These are phyloP conservation scores for Dioscorea dumetorum DNA, from an alignment of 106 monocot genomes.

Conservation along the genomic window DNA sequence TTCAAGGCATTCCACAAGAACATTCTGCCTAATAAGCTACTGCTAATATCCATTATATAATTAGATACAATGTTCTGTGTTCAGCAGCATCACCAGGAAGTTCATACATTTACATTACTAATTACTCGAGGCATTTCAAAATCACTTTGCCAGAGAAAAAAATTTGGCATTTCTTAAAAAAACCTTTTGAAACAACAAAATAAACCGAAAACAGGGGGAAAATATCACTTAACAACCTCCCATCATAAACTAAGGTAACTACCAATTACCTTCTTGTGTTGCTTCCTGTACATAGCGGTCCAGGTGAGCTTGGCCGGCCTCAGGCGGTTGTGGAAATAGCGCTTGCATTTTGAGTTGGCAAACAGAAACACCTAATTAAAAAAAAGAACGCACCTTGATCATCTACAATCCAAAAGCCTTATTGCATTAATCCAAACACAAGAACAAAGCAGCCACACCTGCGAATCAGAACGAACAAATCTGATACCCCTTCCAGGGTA, in stretches of 20 bases:
- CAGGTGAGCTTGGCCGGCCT: conserved; percentile 67
- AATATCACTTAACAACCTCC: no score
- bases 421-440: background rate
- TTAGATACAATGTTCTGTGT: no score
- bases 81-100: conserved; percentile 57
- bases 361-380: conserved; percentile 47
- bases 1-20: no score
- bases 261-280: conserved; percentile 67
- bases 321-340: conserved; percentile 63
- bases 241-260: no score
- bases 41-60: no score
- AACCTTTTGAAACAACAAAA: no score
- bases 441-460: conserved; percentile 18
- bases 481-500: conserved; percentile 73
- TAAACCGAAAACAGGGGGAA: no score
- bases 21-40: no score
- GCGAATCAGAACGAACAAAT: conserved; percentile 65
- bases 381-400: background rate
- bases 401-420: background rate
- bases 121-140: no score
- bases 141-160: no score
- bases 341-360: conserved; percentile 61
- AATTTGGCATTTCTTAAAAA: no score
- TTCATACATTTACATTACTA: background rate
- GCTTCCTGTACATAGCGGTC: conserved; percentile 79